phyloP scores from a whole-genome alignment of 257 asterid genomes.

The Solanum infundibuliforme region DNA sequence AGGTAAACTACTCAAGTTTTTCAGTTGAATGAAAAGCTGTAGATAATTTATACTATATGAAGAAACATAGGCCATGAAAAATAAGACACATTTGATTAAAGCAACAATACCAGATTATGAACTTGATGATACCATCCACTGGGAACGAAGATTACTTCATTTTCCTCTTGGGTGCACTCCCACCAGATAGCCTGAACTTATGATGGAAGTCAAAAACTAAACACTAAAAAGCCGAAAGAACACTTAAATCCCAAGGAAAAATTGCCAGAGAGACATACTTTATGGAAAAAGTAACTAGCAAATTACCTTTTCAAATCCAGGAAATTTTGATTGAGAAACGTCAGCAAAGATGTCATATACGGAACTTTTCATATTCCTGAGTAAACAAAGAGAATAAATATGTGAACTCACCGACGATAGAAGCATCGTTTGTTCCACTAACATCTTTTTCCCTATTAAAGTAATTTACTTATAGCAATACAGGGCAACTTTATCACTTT shows the following conservation, averaged over 20 bases:
- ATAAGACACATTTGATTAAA: background rate
- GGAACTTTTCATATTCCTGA: slow-evolving; percentile 66
- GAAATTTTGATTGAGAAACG: slow-evolving; percentile 50
- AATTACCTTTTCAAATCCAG: slow-evolving; percentile 69
- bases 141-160: slow-evolving; percentile 89
- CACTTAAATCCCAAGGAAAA: background rate
- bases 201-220: background rate
- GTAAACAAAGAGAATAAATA: background rate
- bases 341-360: slow-evolving; percentile 73
- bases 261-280: background rate
- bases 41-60: background rate
- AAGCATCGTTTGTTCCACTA: background rate
- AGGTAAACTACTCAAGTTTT: background rate
- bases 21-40: background rate
- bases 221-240: background rate
- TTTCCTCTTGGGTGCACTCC: slow-evolving; percentile 76
- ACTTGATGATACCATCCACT: slow-evolving; percentile 99
- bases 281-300: background rate
- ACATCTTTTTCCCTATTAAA: background rate
- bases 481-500: background rate
- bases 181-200: slow-evolving; percentile 65
- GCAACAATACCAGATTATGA: slow-evolving; percentile 64
- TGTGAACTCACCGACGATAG: background rate
- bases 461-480: background rate
- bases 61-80: background rate